Evolutionary conservation across 2,329 filamentous ascomycete species (phyloP), one percentile per base, ranked within the genome.

Genomic region (Cladosporium cucumerinum): DNA sequence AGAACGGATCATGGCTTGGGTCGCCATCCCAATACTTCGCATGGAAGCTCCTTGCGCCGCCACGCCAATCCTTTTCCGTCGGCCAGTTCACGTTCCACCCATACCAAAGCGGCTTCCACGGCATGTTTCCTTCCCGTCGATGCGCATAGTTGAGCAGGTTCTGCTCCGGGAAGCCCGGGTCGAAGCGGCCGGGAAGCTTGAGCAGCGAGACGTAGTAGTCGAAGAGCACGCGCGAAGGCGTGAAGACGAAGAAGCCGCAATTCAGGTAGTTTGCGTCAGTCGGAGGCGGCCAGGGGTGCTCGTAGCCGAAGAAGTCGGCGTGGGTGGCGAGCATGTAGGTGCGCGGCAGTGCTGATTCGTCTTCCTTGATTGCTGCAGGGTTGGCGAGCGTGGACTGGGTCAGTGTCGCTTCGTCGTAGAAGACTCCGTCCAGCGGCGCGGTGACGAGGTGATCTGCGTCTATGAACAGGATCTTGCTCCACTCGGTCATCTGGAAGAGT

Each of bases 1-100:
- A 63, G 23, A 73, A 66, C 8, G 69, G 66, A 70, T 77, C 75
- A 66, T 77, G 75, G 61, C 70, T 72, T 11, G 70, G 69, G 69
- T 76, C 75, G 1, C 70, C 71, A 67, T 77, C 74, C 78, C 78
- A 80, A 65, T 74, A 78, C 72, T 80, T 79, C 4, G 76, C 76
- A 66, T 78, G 77, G 61, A 78, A 76, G 55, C 74, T 77, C 46
- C 69, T 69, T 55, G 73, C 75, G 1, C 76, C 77, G 16, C 69
- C 74, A 32, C 72, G 66, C 64, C 73, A 76, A 59, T 79, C 78
- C 34, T 72, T 75, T 59, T 72, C 72, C 43, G 70, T 77, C 4
- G 78, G 77, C 73, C 75, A 78, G 55, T 78, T 76, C 18, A 77
- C 76, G 64, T 78, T 78, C 76, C 77, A 79, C 1, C 72, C 72